Conservation (phyloP, 495 filamentous ascomycete species). For the Cairneyella variabilis region DNA sequence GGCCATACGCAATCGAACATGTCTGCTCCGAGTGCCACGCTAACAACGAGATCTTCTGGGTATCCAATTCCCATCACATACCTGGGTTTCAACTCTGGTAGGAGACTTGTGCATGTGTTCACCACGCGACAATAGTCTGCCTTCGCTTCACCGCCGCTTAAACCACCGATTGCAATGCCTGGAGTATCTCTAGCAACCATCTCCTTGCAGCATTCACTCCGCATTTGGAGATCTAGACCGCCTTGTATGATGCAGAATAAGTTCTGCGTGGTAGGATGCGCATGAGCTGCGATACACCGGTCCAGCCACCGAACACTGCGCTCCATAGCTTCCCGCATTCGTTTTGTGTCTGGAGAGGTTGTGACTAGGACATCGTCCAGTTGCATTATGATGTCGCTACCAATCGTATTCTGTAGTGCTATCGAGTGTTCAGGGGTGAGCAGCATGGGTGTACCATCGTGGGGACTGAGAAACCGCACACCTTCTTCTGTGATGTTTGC, state of each 20-base stretch:
- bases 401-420: slow-evolving; percentile 92
- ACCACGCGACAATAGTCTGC: slow-evolving; percentile 62
- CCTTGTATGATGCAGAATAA: slow-evolving; percentile 99
- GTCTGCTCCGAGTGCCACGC: slow-evolving; percentile 87
- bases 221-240: slow-evolving; percentile 85
- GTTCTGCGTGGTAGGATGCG: slow-evolving; percentile 77
- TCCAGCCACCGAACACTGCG: slow-evolving; percentile 98
- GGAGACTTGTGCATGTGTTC: slow-evolving; percentile 73
- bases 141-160: slow-evolving; percentile 76
- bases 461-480: slow-evolving; percentile 88
- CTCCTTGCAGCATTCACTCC: slow-evolving; percentile 75
- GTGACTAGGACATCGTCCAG: slow-evolving; percentile 96
- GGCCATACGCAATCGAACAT: slow-evolving; percentile 99
- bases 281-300: slow-evolving; percentile 88
- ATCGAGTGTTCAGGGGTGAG: slow-evolving; percentile 98
- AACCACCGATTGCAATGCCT: slow-evolving; percentile 92
- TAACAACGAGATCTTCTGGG: slow-evolving; percentile 90
- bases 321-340: slow-evolving; percentile 94
- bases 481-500: slow-evolving; percentile 94
- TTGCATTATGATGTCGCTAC: slow-evolving; percentile 99
- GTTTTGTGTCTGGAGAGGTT: slow-evolving; percentile 78
- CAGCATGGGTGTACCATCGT: slow-evolving; percentile 95
- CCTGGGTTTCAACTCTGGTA: slow-evolving; percentile 87
- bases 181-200: slow-evolving; percentile 93
- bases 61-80: slow-evolving; percentile 99